phyloP scores from a whole-genome alignment of 202 grass and related monocot species.

The Eragrostis tef region DNA sequence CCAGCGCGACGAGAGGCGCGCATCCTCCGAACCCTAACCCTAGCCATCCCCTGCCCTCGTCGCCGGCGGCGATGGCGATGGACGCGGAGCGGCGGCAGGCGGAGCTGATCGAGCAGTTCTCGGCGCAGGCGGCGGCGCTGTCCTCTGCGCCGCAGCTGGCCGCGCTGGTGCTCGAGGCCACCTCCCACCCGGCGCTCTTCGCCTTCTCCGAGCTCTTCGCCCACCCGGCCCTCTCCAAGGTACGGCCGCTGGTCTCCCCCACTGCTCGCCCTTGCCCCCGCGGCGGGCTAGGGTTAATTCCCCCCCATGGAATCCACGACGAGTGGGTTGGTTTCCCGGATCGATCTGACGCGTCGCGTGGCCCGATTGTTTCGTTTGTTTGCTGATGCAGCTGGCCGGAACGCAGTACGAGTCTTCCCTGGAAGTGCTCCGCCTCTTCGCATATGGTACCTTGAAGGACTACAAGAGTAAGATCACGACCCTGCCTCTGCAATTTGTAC shows the following conservation, averaged over 20 bases:
- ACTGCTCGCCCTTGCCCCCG: not conserved
- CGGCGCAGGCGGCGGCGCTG: constrained; percentile 67
- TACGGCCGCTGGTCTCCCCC: constrained; percentile 20
- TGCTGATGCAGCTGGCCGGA: constrained; percentile 64
- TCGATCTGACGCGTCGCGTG: constrained; percentile 31
- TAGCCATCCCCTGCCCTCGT: not conserved
- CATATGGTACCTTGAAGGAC: constrained; percentile 93
- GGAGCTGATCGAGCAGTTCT: constrained; percentile 93
- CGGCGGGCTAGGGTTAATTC: constrained; percentile 20
- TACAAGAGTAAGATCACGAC: constrained; percentile 74
- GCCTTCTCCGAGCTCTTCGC: constrained; percentile 96
- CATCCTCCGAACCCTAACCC: constrained; percentile 41
- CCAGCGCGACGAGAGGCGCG: constrained; percentile 25
- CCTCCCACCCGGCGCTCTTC: constrained; percentile 91
- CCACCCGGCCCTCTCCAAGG: constrained; percentile 79
- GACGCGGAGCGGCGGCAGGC: constrained; percentile 84
- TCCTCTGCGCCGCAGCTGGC: constrained; percentile 72
- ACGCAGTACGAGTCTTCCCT: constrained; percentile 85
- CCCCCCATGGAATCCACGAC: not conserved
- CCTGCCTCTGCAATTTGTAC: not conserved
- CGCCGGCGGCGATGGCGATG: constrained; percentile 54
- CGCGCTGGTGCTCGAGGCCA: constrained; percentile 84
- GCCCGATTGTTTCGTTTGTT: constrained; percentile 10
- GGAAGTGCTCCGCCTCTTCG: constrained; percentile 90
- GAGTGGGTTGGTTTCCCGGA: not conserved